Evolutionary conservation across 345 rosid species (phyloP).

Genomic region (Populus davidiana): DNA sequence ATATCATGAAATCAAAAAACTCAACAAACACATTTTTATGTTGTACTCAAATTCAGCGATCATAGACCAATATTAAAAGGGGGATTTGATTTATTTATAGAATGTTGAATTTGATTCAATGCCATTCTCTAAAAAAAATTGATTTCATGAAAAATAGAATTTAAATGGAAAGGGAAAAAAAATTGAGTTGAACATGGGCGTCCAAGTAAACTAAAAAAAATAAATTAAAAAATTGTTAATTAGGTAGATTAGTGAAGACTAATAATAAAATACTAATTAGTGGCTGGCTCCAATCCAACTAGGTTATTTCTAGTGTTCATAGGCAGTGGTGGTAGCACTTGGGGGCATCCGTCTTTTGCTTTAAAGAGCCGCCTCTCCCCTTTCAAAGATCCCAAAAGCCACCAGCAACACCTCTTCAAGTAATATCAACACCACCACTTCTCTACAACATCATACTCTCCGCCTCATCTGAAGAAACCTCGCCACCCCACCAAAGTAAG

Average conservation of each 20-base stretch:
- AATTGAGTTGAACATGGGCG: not conserved
- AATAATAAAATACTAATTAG: no score
- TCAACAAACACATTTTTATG: no score
- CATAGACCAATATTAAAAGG: no score
- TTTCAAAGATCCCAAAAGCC: conserved; percentile 16
- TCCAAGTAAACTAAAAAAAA: no score
- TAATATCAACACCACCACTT: not conserved
- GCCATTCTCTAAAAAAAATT: not conserved
- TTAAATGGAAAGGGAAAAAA: not conserved
- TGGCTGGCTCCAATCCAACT: not conserved
- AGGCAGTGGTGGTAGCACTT: not conserved
- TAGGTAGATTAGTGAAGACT: no score
- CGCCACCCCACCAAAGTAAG: not conserved
- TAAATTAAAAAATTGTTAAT: no score
- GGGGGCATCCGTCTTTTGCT: not conserved
- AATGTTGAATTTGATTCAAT: not conserved
- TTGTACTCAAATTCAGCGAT: no score
- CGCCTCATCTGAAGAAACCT: no score
- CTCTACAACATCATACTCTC: not conserved
- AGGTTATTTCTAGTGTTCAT: not conserved
- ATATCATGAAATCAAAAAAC: no score
- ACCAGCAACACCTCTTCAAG: not conserved
- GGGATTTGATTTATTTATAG: not conserved
- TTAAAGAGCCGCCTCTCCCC: not conserved
- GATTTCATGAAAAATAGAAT: not conserved